phyloP scores from a whole-genome alignment of 2,329 filamentous ascomycete genomes.

The Teratosphaeria pseudoeucalypti region DNA sequence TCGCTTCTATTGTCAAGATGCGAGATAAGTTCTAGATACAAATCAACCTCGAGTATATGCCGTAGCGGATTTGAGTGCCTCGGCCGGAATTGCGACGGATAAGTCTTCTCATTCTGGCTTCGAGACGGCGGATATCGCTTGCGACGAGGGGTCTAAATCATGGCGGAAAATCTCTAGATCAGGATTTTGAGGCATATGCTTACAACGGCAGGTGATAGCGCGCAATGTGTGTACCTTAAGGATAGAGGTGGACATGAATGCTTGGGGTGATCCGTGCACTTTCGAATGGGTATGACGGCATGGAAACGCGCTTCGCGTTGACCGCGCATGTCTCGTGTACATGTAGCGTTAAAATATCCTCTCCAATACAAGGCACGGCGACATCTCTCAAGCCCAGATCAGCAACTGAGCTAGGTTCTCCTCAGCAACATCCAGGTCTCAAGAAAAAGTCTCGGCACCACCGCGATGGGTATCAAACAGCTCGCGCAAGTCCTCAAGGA shows the following conservation, averaged over 20 bases:
- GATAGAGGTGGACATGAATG: no score
- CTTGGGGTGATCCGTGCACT: no score
- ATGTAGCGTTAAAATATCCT: background rate
- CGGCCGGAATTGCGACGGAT: background rate
- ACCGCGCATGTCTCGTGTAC: background rate
- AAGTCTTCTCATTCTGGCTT: background rate
- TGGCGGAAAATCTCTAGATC: background rate
- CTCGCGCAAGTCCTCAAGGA: conserved; percentile 30
- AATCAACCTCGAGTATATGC: background rate
- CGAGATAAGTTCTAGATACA: background rate
- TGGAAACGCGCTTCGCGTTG: background rate
- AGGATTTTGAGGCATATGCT: background rate
- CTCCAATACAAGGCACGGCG: background rate
- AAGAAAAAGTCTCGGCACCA: background rate
- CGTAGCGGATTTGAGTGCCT: background rate
- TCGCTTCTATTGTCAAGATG: background rate
- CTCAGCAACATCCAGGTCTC: background rate
- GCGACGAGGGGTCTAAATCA: background rate
- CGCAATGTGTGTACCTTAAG: background rate
- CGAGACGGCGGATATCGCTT: background rate
- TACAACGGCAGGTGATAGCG: background rate
- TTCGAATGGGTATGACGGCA: background rate
- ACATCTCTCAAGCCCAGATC: background rate
- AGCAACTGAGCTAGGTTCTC: background rate
- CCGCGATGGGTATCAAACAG: conserved; percentile 10